phyloP scores from a whole-genome alignment of 23 red algal genomes.

The Gracilaria gracilis region DNA sequence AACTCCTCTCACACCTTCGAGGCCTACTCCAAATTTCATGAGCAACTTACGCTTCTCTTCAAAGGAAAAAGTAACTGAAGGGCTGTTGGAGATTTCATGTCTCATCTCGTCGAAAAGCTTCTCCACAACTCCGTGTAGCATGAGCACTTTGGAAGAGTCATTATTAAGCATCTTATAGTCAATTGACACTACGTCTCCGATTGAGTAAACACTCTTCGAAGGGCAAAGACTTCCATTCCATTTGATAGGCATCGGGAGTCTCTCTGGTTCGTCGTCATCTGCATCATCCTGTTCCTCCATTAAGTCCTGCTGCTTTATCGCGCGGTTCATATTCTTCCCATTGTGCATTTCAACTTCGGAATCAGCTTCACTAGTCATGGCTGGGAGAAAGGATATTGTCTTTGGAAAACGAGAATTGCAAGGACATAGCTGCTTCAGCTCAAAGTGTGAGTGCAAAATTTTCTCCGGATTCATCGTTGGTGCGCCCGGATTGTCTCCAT shows the following conservation, averaged over 20 bases:
- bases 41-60: neutral
- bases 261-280: neutral
- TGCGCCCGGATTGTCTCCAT: neutral
- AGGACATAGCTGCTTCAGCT: conserved; percentile 20
- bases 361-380: neutral
- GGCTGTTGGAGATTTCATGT: neutral
- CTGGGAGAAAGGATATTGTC: conserved; percentile 2
- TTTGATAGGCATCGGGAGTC: conserved; percentile 9
- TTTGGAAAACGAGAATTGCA: conserved; percentile 9
- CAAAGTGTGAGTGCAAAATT: conserved; percentile 15
- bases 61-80: neutral
- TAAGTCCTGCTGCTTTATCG: neutral
- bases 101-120: conserved; percentile 30
- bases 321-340: neutral
- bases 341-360: neutral
- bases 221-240: conserved; percentile 19
- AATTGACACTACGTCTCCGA: neutral
- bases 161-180: neutral
- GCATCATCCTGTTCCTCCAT: neutral
- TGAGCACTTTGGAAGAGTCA: neutral
- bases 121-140: conserved; percentile 30
- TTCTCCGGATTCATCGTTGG: neutral
- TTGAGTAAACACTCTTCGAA: neutral
- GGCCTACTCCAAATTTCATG: neutral
- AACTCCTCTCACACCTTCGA: conserved; percentile 29